These are phyloP conservation scores for Elaeagnus macrophylla DNA, from an alignment of 306 rosid species.

Conservation along the genomic window DNA sequence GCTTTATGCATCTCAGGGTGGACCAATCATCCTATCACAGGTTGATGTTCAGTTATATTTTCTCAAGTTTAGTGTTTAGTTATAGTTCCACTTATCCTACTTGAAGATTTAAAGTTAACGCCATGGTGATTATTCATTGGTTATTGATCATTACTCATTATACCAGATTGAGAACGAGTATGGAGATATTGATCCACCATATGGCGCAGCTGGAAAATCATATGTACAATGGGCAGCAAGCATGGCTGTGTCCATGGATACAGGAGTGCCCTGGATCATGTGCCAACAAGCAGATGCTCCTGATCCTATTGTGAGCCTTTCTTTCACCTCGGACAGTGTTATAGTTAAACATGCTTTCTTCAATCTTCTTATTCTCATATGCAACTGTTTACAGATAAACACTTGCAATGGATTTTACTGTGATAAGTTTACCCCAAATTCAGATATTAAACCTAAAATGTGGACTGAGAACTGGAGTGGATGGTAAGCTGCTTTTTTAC, in stretches of 20 bases:
- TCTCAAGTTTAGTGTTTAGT: background rate
- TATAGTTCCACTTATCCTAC: background rate
- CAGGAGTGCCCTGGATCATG: conserved; percentile 99
- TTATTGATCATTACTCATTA: conserved; percentile 1
- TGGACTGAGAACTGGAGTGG: conserved; percentile 95
- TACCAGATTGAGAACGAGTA: conserved; percentile 86
- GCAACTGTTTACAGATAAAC: conserved; percentile 49
- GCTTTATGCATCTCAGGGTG: conserved; percentile 87
- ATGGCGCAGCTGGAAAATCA: conserved; percentile 62
- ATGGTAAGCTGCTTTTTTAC: conserved; percentile 40
- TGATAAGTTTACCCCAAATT: conserved; percentile 77
- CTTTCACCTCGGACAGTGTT: background rate
- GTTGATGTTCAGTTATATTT: conserved; percentile 21
- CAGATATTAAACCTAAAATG: conserved; percentile 66
- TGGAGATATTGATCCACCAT: conserved; percentile 40
- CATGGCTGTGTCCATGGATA: conserved; percentile 78
- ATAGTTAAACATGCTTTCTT: conserved; percentile 2
- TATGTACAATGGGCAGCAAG: conserved; percentile 81
- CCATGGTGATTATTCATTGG: background rate
- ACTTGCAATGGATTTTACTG: conserved; percentile 91
- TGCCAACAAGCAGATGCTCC: conserved; percentile 92
- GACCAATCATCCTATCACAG: conserved; percentile 94
- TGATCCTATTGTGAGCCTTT: conserved; percentile 68
- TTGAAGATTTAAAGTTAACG: conserved; percentile 2
- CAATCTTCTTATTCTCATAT: conserved; percentile 5